Conservation (phyloP, 176 grass and related monocot species). For the Alloteropsis semialata region DNA sequence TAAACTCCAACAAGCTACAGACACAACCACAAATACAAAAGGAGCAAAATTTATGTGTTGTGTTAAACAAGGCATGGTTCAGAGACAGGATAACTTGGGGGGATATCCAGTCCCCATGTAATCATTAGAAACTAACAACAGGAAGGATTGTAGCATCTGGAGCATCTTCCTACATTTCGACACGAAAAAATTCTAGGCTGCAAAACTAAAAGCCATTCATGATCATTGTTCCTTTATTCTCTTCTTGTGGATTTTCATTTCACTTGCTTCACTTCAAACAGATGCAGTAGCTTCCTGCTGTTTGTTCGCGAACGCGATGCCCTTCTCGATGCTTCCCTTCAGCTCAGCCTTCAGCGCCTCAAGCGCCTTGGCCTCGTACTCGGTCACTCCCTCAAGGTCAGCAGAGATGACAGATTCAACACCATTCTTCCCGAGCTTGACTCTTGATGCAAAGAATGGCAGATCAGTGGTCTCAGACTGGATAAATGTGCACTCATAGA, state of each 20-base stretch:
- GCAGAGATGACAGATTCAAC: constrained; percentile 56
- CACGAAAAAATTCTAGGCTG: constrained; percentile 36
- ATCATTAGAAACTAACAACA: constrained; percentile 19
- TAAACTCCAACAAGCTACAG: constrained; percentile 23
- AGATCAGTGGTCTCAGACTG: constrained; percentile 64
- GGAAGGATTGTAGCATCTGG: not conserved
- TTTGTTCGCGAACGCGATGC: constrained; percentile 50
- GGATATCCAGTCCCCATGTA: not conserved
- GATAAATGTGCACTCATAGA: constrained; percentile 83
- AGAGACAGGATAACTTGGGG: not conserved
- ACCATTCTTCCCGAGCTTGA: constrained; percentile 79
- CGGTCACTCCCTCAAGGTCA: constrained; percentile 53
- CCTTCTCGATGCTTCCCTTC: constrained; percentile 87
- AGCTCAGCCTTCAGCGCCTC: constrained; percentile 68
- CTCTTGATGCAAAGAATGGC: constrained; percentile 77
- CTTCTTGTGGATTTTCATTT: not conserved
- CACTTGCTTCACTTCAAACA: constrained; percentile 49
- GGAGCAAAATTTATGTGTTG: constrained; percentile 23
- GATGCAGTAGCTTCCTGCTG: constrained; percentile 47
- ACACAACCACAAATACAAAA: not conserved
- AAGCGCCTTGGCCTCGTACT: constrained; percentile 65
- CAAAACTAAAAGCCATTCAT: constrained; percentile 44
- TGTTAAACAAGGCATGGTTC: constrained; percentile 4
- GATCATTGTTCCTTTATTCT: constrained; percentile 32
- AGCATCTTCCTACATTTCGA: constrained; percentile 24